Evolutionary conservation across 2,329 filamentous ascomycete species (phyloP), one percentile per base, ranked within the genome.

Genomic region (Trichoderma harzianum): DNA sequence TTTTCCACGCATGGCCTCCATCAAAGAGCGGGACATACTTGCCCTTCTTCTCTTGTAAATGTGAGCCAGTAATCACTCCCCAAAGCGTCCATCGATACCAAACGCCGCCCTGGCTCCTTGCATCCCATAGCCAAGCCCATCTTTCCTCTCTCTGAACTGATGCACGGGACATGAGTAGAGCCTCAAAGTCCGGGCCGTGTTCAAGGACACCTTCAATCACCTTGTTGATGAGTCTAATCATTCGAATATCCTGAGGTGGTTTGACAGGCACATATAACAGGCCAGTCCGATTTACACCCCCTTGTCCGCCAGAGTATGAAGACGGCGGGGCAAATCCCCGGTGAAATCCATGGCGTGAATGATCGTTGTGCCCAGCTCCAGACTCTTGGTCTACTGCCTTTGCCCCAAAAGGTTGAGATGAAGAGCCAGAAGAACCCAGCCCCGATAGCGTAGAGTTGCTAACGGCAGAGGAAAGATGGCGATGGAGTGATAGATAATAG

Each of bases 41-140:
- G 58, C 83, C 84, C 75, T 85, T 84, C 4, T 83, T 82, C 16
- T 79, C 79, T 18, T 80, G 82, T 4, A 83, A 78, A 55, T 86
- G 84, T 1, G 86, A 86, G 5, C 91, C 90, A 1, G 92, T 94
- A n/a, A 95, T 85, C 10, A 95, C 87, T 76, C 96, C 91, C 93
- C 95, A 98, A 58, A 98, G 79, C 58, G 93, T 90, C 92, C 94
- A 98, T 57, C 96, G 90, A 80, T 98, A 98, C 88, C 95, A 99
- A 18, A 97, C 88, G 18, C 92, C 95, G 30, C 90, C 94, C 74
- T 87, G 85, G 77, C 91, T 95, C 75, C 91, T 88, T 24, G 94
- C 88, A 79, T 98, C 92, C 91, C 93, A 99, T 6, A 99, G 85
- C 93, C 95, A 99, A 0, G 94, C 92, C 90, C 95, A 98, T 75